Conservation (phyloP, 75 land plant species). For the Picea sitchensis region DNA sequence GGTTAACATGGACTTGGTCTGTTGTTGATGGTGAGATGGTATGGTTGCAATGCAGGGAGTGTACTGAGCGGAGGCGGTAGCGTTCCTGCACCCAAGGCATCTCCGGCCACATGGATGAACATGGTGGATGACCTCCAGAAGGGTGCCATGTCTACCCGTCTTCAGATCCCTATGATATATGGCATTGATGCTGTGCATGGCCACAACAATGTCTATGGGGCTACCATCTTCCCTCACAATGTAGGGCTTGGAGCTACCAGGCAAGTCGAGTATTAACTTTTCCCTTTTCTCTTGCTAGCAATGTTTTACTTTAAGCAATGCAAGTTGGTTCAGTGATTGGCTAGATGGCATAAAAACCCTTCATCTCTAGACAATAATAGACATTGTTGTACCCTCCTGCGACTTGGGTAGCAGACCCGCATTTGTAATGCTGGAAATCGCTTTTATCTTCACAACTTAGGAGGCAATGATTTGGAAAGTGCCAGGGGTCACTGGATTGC, state of each 20-base stretch:
- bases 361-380: no score
- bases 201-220: conserved; percentile 53
- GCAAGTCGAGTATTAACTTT: conserved; percentile 2
- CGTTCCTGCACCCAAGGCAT: conserved; percentile 42
- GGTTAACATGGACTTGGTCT: background rate
- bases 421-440: no score
- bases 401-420: no score
- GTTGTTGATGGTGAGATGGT: background rate
- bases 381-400: no score
- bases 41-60: conserved; percentile 42
- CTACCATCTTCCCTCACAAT: conserved; percentile 71
- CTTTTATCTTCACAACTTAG: no score
- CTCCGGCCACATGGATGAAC: conserved; percentile 46
- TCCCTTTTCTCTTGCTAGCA: background rate
- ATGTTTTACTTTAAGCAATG: background rate
- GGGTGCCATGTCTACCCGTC: conserved; percentile 46
- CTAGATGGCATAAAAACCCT: no score
- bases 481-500: no score
- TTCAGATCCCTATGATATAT: conserved; percentile 72
- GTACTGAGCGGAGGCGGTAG: conserved; percentile 61
- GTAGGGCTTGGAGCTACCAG: conserved; percentile 44
- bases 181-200: conserved; percentile 66
- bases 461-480: no score
- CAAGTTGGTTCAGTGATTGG: background rate
- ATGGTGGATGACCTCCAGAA: conserved; percentile 69